These are phyloP conservation scores for Aspergillus cavernicola DNA, from an alignment of 495 filamentous ascomycete species.

Conservation along the genomic window DNA sequence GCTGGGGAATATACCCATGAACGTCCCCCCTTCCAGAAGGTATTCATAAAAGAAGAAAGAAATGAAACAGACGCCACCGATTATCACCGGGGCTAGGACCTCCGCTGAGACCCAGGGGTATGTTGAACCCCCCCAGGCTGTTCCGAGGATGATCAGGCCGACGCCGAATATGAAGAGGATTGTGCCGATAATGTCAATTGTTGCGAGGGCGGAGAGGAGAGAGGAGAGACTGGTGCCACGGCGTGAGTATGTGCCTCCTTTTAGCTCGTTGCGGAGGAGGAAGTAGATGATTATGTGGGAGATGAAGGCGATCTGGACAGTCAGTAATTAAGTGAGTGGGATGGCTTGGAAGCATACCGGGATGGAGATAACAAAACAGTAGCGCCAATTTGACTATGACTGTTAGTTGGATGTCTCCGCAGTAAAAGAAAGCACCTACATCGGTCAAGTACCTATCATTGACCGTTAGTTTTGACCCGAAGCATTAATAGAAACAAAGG, in stretches of 20 bases:
- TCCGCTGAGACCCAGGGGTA: slow-evolving; percentile 50
- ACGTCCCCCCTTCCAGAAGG: slow-evolving; percentile 45
- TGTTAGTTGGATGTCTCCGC: slow-evolving; percentile 24
- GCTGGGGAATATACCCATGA: slow-evolving; percentile 40
- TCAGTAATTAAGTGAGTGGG: not conserved
- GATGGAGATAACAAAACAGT: slow-evolving; percentile 57
- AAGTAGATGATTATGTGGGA: slow-evolving; percentile 28
- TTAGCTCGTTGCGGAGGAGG: slow-evolving; percentile 33
- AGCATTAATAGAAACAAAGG: not conserved
- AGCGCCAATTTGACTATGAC: slow-evolving; percentile 47
- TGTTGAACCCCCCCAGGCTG: slow-evolving; percentile 56
- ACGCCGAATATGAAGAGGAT: slow-evolving; percentile 57
- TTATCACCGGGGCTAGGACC: slow-evolving; percentile 50
- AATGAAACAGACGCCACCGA: slow-evolving; percentile 44
- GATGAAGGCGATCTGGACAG: slow-evolving; percentile 23
- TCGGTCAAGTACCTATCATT: slow-evolving; percentile 24
- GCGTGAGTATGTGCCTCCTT: slow-evolving; percentile 23
- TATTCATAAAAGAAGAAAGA: slow-evolving; percentile 53
- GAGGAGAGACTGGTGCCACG: slow-evolving; percentile 17
- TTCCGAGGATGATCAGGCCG: slow-evolving; percentile 53
- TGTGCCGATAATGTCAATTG: slow-evolving; percentile 53
- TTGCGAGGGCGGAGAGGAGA: slow-evolving; percentile 38
- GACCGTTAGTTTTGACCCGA: not conserved
- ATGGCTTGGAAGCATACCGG: slow-evolving; percentile 32
- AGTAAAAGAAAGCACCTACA: slow-evolving; percentile 9